Percentiles rank a stretch among this genome's conserved stretches.
Evolutionary conservation across 2,329 filamentous ascomycete genomes (phyloP).

Genomic region (Exutisphaerella laricina): DNA sequence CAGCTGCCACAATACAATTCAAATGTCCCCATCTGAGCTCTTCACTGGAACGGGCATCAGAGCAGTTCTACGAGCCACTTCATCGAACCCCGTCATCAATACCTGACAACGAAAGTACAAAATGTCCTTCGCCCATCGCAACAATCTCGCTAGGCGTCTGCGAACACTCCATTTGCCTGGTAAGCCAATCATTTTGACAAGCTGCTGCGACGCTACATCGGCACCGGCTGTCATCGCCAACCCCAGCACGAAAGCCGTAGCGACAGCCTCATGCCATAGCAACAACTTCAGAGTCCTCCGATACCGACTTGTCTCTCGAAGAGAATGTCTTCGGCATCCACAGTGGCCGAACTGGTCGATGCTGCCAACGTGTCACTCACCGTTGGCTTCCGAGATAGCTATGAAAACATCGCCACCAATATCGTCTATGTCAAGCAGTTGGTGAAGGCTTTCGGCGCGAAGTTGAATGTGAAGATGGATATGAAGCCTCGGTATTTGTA

Average conservation of each 20-base stretch:
- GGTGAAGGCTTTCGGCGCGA: conserved; percentile 57
- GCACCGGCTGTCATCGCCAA: conserved; percentile 44
- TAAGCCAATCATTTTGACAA: conserved; percentile 50
- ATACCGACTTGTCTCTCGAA: conserved; percentile 43
- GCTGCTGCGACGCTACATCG: conserved; percentile 51
- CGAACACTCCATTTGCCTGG: conserved; percentile 47
- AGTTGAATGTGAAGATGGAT: conserved; percentile 42
- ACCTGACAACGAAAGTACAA: too few species aligned
- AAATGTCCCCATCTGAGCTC: too few species aligned
- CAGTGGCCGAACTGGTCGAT: conserved; percentile 40
- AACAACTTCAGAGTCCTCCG: conserved; percentile 27
- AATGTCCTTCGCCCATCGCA: conserved; percentile 12
- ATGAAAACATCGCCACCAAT: conserved; percentile 46
- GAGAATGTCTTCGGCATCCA: conserved; percentile 48
- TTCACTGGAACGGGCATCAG: too few species aligned
- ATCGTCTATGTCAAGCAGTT: conserved; percentile 43
- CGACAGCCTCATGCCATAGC: conserved; percentile 36
- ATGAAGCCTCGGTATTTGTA: conserved; percentile 37
- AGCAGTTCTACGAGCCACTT: too few species aligned
- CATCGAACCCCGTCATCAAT: too few species aligned
- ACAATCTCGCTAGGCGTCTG: conserved; percentile 11
- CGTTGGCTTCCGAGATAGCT: conserved; percentile 58
- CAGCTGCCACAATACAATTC: not conserved
- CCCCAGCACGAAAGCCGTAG: conserved; percentile 38
- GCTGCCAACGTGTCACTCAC: conserved; percentile 46